Conservation (phyloP, 495 filamentous ascomycete species). For the Tuber melanosporum region DNA sequence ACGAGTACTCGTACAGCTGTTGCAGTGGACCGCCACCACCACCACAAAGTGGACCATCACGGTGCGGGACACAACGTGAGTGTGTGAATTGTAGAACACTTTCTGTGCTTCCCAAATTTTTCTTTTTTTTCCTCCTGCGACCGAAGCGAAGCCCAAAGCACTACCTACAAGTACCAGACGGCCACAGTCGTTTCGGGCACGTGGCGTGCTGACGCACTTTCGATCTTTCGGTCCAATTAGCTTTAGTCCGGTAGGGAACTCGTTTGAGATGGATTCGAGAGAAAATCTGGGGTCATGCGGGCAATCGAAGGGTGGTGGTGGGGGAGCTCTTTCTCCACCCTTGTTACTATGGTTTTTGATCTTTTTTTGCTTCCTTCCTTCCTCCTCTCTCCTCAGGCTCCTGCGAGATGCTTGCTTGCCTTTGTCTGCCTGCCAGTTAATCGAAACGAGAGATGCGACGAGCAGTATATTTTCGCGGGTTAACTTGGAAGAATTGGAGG, state of each 20-base stretch:
- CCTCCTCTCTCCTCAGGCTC: not conserved
- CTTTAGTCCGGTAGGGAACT: constrained; percentile 13
- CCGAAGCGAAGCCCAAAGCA: constrained; percentile 29
- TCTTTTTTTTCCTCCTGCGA: constrained; percentile 15
- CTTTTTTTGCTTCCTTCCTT: not conserved
- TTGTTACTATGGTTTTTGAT: not conserved
- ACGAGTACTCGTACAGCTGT: no score
- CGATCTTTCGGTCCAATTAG: constrained; percentile 38
- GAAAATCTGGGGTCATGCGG: constrained; percentile 40
- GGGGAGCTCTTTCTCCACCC: constrained; percentile 23
- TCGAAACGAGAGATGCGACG: constrained; percentile 25
- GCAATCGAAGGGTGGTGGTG: constrained; percentile 31
- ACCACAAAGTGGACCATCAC: not conserved
- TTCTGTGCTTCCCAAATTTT: not conserved
- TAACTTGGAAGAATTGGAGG: not conserved
- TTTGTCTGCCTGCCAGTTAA: constrained; percentile 13
- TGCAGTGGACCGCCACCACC: not conserved
- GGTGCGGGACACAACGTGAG: not conserved
- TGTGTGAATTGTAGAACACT: not conserved
- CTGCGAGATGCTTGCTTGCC: not conserved
- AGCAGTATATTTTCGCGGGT: not conserved
- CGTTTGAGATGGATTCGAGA: constrained; percentile 27
- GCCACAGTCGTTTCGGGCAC: constrained; percentile 9
- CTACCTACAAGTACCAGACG: constrained; percentile 5
- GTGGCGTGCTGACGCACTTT: constrained; percentile 38